phyloP scores from a whole-genome alignment of 2,329 filamentous ascomycete species.

The Setomelanomma holmii region DNA sequence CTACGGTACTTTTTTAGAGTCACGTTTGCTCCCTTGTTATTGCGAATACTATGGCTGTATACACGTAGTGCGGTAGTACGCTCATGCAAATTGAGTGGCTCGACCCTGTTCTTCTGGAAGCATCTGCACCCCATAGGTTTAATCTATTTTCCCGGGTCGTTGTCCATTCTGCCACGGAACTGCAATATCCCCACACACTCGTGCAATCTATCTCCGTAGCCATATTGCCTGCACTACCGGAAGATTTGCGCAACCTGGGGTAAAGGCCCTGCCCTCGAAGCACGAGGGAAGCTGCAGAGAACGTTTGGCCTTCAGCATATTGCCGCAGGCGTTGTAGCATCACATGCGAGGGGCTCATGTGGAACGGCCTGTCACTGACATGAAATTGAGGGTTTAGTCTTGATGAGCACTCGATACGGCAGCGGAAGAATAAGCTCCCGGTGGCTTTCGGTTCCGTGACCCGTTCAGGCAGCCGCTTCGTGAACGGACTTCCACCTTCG shows the following conservation, averaged over 20 bases:
- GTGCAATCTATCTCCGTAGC: conserved; percentile 33
- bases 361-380: conserved; percentile 23
- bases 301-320: conserved; percentile 21
- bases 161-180: conserved; percentile 23
- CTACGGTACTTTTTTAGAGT: conserved; percentile 18
- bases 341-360: conserved; percentile 27
- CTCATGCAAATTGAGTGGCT: conserved; percentile 21
- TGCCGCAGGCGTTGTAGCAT: conserved; percentile 24
- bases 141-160: conserved; percentile 40
- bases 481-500: conserved; percentile 12
- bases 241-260: conserved; percentile 43
- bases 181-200: conserved; percentile 40
- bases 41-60: conserved; percentile 28
- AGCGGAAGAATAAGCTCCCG: conserved; percentile 14
- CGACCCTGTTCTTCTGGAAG: conserved; percentile 31
- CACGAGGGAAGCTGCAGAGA: conserved; percentile 27
- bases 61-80: conserved; percentile 5
- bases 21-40: conserved; percentile 23
- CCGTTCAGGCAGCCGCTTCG: conserved; percentile 6
- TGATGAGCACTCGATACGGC: conserved; percentile 15
- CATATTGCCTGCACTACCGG: conserved; percentile 35
- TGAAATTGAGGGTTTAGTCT: conserved; percentile 15
- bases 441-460: conserved; percentile 2
- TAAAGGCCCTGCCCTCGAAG: conserved; percentile 32
- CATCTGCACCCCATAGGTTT: conserved; percentile 42